These are phyloP conservation scores for Ogataea pini DNA, from an alignment of 805 yeast species.

Conservation along the genomic window DNA sequence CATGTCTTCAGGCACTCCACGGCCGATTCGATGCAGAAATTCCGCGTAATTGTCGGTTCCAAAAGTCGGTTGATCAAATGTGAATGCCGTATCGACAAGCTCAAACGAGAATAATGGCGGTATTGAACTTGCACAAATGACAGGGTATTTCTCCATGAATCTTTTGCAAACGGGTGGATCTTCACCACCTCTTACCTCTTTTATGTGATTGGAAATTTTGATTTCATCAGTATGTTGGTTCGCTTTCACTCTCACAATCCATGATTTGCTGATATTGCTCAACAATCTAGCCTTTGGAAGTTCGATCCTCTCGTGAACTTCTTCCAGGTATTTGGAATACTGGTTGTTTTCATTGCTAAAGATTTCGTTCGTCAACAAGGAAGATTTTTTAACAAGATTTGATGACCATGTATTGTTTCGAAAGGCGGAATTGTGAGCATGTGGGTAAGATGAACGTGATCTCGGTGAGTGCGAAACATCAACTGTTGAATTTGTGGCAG, in stretches of 20 bases:
- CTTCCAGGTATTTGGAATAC: constrained; percentile 23
- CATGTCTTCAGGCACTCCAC: constrained; percentile 54
- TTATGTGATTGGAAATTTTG: constrained; percentile 3
- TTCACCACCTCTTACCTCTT: constrained; percentile 15
- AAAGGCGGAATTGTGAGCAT: background rate
- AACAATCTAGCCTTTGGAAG: constrained; percentile 29
- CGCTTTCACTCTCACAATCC: constrained; percentile 31
- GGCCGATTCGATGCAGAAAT: constrained; percentile 42
- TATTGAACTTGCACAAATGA: constrained; percentile 32
- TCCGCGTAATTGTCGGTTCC: constrained; percentile 49
- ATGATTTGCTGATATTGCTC: constrained; percentile 34
- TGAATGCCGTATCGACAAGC: constrained; percentile 50
- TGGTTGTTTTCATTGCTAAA: constrained; percentile 25
- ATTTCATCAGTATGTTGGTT: constrained; percentile 9
- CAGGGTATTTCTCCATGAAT: constrained; percentile 32
- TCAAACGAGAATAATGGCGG: constrained; percentile 57
- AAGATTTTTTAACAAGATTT: constrained; percentile 4
- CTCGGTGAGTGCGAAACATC: background rate
- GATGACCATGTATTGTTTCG: no score
- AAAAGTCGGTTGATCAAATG: constrained; percentile 51
- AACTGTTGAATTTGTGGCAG: no score
- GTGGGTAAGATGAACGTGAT: background rate
- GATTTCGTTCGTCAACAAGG: constrained; percentile 25
- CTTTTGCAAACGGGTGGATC: constrained; percentile 31
- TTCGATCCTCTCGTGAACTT: constrained; percentile 26